Percentiles rank a stretch among this genome's conserved stretches.
These are phyloP conservation scores for Saccharum officinarum DNA, from an alignment of 176 grass and related monocot genomes.

Conservation along the genomic window DNA sequence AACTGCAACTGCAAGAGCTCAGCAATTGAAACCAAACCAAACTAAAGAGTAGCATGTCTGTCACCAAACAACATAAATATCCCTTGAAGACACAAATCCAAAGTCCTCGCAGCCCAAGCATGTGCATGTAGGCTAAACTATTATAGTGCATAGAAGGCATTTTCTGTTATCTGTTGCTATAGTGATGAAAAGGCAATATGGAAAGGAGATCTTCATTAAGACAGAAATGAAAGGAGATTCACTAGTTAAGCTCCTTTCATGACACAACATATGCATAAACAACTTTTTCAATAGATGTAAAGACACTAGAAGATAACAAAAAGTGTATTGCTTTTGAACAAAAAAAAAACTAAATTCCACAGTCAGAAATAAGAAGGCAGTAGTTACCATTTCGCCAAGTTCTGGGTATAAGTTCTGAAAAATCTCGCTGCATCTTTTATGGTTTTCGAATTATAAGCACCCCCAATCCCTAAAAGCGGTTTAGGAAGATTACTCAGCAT, in stretches of 20 bases:
- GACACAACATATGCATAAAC: not conserved
- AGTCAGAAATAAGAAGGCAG: conserved; percentile 3
- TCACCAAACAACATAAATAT: conserved; percentile 21
- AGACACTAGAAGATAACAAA: not conserved
- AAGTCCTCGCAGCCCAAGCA: conserved; percentile 9
- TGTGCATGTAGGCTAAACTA: conserved; percentile 5
- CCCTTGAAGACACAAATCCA: not conserved
- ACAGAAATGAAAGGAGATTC: not conserved
- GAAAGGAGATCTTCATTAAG: conserved; percentile 1
- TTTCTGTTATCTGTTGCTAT: not conserved
- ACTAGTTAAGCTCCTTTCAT: conserved; percentile 11
- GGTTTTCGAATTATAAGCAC: conserved; percentile 88
- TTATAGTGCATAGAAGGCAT: not conserved
- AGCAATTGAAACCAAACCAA: conserved; percentile 30
- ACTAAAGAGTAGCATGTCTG: conserved; percentile 1
- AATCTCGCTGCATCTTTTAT: conserved; percentile 71
- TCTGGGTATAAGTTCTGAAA: conserved; percentile 55
- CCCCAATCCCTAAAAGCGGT: conserved; percentile 57
- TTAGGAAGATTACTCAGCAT: not conserved
- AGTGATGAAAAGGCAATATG: not conserved
- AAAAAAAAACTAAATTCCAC: conserved; percentile 1
- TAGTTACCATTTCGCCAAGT: conserved; percentile 59
- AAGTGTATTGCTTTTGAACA: not conserved
- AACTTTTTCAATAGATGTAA: conserved; percentile 29
- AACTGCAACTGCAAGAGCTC: not conserved